phyloP scores from a whole-genome alignment of 495 filamentous ascomycete genomes.

The Chlorociboria aeruginascens region DNA sequence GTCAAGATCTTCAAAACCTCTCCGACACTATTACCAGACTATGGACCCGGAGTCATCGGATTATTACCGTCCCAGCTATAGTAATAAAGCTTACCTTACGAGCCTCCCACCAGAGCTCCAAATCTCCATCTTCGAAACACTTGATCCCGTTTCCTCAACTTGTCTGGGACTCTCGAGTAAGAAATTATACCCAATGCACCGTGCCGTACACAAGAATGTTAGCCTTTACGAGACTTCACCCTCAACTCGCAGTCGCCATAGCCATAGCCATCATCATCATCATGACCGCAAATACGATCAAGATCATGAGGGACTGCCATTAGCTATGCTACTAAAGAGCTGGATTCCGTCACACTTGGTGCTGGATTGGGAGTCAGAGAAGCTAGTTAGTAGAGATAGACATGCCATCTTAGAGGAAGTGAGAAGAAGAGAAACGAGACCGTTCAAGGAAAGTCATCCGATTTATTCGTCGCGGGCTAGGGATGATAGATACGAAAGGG shows the following conservation, averaged over 20 bases:
- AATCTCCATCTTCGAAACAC: slow-evolving; percentile 35
- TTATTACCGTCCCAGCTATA: no score
- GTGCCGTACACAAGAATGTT: slow-evolving; percentile 1
- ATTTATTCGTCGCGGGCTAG: no score
- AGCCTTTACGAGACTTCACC: neutral
- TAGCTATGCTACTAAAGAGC: neutral
- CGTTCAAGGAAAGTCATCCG: no score
- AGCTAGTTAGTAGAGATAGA: slow-evolving; percentile 4
- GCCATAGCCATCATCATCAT: no score
- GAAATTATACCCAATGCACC: slow-evolving; percentile 26
- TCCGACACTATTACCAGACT: no score
- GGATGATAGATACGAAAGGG: no score
- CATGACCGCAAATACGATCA: neutral
- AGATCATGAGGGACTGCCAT: neutral
- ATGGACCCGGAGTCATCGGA: no score
- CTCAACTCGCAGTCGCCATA: no score
- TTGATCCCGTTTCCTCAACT: slow-evolving; percentile 40
- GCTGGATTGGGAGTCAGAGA: slow-evolving; percentile 4
- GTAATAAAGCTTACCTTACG: neutral
- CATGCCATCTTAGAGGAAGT: neutral
- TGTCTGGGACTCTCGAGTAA: slow-evolving; percentile 39
- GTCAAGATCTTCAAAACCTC: no score
- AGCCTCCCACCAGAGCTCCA: slow-evolving; percentile 43
- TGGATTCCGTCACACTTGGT: neutral
- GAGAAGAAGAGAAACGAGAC: neutral